Evolutionary conservation across 768 basidiomycete genomes (phyloP), one percentile per base, ranked within the genome.

Genomic region (Suillus cothurnatus): DNA sequence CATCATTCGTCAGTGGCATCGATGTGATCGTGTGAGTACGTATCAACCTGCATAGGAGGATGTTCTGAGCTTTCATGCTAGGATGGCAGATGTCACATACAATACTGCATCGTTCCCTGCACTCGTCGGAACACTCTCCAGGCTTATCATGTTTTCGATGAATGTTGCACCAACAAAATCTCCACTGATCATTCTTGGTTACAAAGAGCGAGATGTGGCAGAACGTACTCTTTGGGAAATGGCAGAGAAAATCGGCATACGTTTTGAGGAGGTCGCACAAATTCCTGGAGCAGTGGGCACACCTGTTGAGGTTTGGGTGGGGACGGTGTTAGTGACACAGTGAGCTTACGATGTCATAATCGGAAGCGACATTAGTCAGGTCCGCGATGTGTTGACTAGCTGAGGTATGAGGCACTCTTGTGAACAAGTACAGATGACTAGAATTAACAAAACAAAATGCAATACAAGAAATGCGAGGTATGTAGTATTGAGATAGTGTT

Each of bases 1-100:
- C 69, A 34, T 65, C 69, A 31, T 70, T 81, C 6, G 74, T 68
- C 6, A 67, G 66, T 17, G 78, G 81, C 6, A 78, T 92, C 43
- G 88, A 94, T 71, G 78, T 86, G 43, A 86, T 97, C 61, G 74
- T 94, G 92, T 93, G 75, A 65, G 90, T 81, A 12, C 26, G 43
- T 11, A 39, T 36, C 60, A 61, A 32, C 23, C 55, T 64, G 21
- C 36, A 38, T 23, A 15, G 8, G 6, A 8, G 8, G 39, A 58
- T 31, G 12, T 31, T 38, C 21, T 23, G 31, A 50, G 31, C 49
- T 38, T 34, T 19, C 61, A 62, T 17, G 45, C n/a, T 69, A 95
- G 94, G 52, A 94, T 96, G 88, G 92, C 94, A 15, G 95, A 97
- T 70, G 93, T 96, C 9, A 90, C 94, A 1, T 97, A 96, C 80